Conservation (phyloP, 2,329 filamentous ascomycete genomes). For the Alternaria brassicae region DNA sequence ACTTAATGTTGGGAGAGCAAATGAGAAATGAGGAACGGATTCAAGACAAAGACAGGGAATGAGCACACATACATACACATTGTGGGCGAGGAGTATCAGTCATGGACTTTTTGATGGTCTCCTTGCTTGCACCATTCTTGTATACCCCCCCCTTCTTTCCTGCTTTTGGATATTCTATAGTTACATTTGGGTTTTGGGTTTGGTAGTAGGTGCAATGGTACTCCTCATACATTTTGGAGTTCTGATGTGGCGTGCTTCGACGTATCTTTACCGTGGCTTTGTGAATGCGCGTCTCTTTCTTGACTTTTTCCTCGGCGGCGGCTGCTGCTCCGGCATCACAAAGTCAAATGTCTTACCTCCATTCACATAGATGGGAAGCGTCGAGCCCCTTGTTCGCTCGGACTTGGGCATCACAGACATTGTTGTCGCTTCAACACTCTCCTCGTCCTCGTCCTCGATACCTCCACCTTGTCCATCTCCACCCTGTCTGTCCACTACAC, state of each 20-base stretch:
- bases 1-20: conserved; percentile 14
- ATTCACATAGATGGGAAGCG: neutral
- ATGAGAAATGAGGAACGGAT: neutral
- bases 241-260: neutral
- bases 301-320: neutral
- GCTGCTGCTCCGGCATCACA: neutral
- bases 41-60: neutral
- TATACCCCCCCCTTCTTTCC: conserved; percentile 4
- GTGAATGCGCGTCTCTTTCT: neutral
- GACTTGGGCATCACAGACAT: neutral
- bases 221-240: neutral
- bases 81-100: neutral
- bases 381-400: neutral
- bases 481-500: neutral
- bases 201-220: conserved; percentile 1
- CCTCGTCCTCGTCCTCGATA: no score
- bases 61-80: conserved; percentile 4
- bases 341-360: neutral
- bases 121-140: conserved; percentile 4
- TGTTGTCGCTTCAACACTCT: neutral
- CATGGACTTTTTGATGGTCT: neutral
- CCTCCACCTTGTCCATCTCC: neutral
- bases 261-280: neutral
- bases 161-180: neutral
- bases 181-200: neutral